These are phyloP conservation scores for Phytophthora vignae DNA, from an alignment of 352 stramenopile species.

Conservation along the genomic window DNA sequence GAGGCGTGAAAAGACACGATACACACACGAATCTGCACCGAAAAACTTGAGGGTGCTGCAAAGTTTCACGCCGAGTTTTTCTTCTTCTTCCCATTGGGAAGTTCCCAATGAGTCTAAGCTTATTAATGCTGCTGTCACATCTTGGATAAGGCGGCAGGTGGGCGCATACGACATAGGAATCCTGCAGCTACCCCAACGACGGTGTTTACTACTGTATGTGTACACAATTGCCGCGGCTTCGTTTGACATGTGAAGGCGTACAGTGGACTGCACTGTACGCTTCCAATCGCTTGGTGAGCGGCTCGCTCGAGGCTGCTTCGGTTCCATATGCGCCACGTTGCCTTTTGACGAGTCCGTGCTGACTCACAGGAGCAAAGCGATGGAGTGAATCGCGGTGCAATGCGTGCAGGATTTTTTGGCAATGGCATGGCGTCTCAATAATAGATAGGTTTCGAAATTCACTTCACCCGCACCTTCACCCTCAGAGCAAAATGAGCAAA, in stretches of 20 bases:
- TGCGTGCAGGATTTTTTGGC: not conserved
- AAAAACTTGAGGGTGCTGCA: conserved; percentile 1
- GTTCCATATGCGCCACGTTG: conserved; percentile 16
- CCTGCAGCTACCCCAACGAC: not conserved
- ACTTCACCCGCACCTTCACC: too few relatives aligned
- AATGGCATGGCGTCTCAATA: too few relatives aligned
- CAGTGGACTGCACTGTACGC: too few relatives aligned
- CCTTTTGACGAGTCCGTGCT: conserved; percentile 11
- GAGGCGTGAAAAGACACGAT: not conserved
- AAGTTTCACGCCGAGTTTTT: not conserved
- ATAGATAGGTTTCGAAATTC: too few relatives aligned
- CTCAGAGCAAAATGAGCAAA: too few relatives aligned
- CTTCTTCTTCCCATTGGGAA: too few relatives aligned
- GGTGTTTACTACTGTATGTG: not conserved
- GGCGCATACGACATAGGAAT: too few relatives aligned
- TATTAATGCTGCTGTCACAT: not conserved
- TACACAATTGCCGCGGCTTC: too few relatives aligned
- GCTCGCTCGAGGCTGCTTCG: conserved; percentile 5
- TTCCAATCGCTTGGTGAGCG: not conserved
- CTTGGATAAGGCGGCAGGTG: not conserved
- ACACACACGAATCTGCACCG: not conserved
- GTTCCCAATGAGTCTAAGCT: too few relatives aligned
- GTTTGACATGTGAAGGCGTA: too few relatives aligned
- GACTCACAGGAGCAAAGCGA: conserved; percentile 4
- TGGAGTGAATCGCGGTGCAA: not conserved